Conservation (phyloP, 805 yeast genomes). For the Yarrowia phangngaensis region DNA sequence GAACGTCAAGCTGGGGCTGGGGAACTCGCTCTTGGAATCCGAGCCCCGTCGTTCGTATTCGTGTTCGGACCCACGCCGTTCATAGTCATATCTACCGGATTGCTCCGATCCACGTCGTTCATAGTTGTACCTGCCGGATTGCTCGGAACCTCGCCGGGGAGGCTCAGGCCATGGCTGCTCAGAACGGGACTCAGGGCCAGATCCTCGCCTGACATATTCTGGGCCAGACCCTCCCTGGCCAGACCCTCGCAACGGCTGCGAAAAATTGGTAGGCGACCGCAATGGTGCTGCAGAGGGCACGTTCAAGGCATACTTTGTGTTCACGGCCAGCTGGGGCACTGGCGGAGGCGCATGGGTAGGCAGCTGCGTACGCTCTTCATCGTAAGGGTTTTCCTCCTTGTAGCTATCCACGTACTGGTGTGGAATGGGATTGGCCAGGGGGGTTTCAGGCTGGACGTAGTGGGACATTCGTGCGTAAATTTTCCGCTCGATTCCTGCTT, state of each 20-base stretch:
- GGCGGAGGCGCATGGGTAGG: constrained; percentile 20
- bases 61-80: no score
- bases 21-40: constrained; percentile 21
- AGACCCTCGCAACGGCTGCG: no score
- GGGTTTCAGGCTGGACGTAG: constrained; percentile 16
- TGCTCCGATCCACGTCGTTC: no score
- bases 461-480: constrained; percentile 25
- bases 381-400: constrained; percentile 23
- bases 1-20: constrained; percentile 5
- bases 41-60: constrained; percentile 15
- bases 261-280: neutral
- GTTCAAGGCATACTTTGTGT: constrained; percentile 5
- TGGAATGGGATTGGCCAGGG: constrained; percentile 17
- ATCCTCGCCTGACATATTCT: no score
- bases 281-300: constrained; percentile 8
- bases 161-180: no score
- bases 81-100: no score
- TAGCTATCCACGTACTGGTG: constrained; percentile 17
- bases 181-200: no score
- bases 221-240: no score
- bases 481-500: constrained; percentile 16
- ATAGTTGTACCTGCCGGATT: no score
- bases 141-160: no score
- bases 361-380: constrained; percentile 16
- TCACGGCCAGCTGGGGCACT: constrained; percentile 6